A percentile compares a stretch with the other conserved stretches of the same genome.
Conservation (phyloP, 129 eudicot species). For the Scalesia atractyloides region DNA sequence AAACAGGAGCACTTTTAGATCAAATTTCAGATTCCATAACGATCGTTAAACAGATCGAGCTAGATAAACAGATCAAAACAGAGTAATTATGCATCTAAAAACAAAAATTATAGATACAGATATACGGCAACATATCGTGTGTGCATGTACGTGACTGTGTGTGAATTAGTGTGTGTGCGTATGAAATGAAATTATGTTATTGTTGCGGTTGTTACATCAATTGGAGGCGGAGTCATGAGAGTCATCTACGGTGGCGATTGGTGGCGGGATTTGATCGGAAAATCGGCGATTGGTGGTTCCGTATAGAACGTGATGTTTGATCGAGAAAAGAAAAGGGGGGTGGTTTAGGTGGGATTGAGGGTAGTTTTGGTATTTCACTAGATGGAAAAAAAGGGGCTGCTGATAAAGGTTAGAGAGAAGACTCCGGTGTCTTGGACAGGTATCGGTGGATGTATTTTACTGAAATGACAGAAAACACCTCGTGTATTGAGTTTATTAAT, state of each 20-base stretch:
- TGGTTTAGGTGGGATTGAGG: conserved; percentile 36
- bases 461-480: too few relatives aligned
- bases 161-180: conserved; percentile 5
- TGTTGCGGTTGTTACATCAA: conserved; percentile 39
- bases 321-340: conserved; percentile 17
- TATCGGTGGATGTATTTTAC: too few relatives aligned
- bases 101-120: not conserved
- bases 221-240: conserved; percentile 65
- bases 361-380: conserved; percentile 25
- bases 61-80: not conserved
- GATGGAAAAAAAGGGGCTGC: conserved; percentile 21
- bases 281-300: conserved; percentile 28
- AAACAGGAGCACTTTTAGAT: too few relatives aligned
- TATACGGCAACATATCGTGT: not conserved
- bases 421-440: too few relatives aligned
- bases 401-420: not conserved
- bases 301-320: conserved; percentile 30
- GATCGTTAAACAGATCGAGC: conserved; percentile 27
- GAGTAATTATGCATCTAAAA: conserved; percentile 2
- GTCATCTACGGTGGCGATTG: conserved; percentile 55
- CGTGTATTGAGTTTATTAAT: too few relatives aligned
- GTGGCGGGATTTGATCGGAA: conserved; percentile 39
- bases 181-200: not conserved
- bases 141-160: conserved; percentile 11
- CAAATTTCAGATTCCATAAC: not conserved